Conservation (phyloP, 2,329 filamentous ascomycete species). For the Chalaropsis thielavioides region DNA sequence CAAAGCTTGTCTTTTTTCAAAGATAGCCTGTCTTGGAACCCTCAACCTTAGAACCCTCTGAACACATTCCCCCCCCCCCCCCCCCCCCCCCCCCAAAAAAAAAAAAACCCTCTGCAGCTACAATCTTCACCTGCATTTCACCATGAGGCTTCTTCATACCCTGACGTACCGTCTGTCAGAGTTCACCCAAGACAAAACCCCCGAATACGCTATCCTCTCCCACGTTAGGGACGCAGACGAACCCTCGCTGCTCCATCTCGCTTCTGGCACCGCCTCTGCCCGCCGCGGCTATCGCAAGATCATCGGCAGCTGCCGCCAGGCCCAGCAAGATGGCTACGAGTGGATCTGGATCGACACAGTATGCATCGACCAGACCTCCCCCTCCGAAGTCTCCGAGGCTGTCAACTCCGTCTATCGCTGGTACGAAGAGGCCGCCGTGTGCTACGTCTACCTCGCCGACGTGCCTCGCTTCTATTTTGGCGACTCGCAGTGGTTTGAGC, state of each 20-base stretch:
- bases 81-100: too few relatives aligned
- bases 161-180: conserved; percentile 13
- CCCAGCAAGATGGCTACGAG: conserved; percentile 19
- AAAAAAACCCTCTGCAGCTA: background rate
- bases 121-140: background rate
- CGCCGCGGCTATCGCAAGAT: conserved; percentile 20
- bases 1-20: background rate
- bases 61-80: background rate
- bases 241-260: conserved; percentile 21
- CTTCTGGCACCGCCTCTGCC: conserved; percentile 11
- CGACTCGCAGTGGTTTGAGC: conserved; percentile 21
- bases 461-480: conserved; percentile 18
- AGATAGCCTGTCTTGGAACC: too few relatives aligned
- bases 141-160: conserved; percentile 15
- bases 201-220: conserved; percentile 24
- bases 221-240: conserved; percentile 24
- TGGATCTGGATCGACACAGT: conserved; percentile 24
- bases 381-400: conserved; percentile 22
- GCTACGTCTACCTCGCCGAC: conserved; percentile 22
- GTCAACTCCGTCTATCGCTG: conserved; percentile 23
- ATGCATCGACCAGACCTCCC: conserved; percentile 23
- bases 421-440: conserved; percentile 21
- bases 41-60: background rate
- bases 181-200: conserved; percentile 15
- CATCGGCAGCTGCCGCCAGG: conserved; percentile 18